Evolutionary conservation across 495 filamentous ascomycete species (phyloP).

Genomic region (Saxophila tyrrhenica): DNA sequence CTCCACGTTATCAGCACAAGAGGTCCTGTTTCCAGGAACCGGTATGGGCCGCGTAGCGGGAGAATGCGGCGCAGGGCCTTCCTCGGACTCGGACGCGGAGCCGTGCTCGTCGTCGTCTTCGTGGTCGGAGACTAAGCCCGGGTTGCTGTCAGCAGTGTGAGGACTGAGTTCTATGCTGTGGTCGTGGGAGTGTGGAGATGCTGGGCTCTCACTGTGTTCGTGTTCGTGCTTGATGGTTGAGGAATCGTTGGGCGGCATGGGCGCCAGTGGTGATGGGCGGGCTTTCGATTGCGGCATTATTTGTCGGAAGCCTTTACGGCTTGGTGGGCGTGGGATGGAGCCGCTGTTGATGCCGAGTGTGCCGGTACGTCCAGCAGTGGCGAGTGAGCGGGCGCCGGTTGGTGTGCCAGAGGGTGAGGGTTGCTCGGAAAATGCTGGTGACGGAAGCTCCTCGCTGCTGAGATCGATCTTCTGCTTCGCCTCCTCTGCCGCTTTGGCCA

Average conservation of each 20-base stretch:
- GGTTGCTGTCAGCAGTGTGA: constrained; percentile 68
- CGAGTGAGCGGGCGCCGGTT: not conserved
- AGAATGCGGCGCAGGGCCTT: constrained; percentile 1
- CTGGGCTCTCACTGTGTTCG: constrained; percentile 17
- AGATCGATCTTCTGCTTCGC: constrained; percentile 46
- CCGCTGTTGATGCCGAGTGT: not conserved
- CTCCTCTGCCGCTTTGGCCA: constrained; percentile 47
- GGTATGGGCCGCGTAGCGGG: constrained; percentile 5
- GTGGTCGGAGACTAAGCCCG: constrained; percentile 80
- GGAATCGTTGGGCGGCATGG: not conserved
- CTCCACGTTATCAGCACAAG: constrained; percentile 17
- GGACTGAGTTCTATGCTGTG: constrained; percentile 50
- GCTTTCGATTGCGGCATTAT: not conserved
- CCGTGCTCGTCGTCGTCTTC: constrained; percentile 36
- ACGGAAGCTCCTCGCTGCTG: constrained; percentile 30
- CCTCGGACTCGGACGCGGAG: constrained; percentile 14
- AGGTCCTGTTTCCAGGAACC: not conserved
- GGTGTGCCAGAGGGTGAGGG: constrained; percentile 21
- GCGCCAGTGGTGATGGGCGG: constrained; percentile 14
- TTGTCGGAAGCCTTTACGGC: constrained; percentile 19
- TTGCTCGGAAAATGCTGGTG: constrained; percentile 11
- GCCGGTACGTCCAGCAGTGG: not conserved
- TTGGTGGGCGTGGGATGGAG: constrained; percentile 11
- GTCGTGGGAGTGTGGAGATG: constrained; percentile 29
- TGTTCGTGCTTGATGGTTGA: not conserved